phyloP scores from a whole-genome alignment of 164 flowering plant genomes.

The Berberis thunbergii region DNA sequence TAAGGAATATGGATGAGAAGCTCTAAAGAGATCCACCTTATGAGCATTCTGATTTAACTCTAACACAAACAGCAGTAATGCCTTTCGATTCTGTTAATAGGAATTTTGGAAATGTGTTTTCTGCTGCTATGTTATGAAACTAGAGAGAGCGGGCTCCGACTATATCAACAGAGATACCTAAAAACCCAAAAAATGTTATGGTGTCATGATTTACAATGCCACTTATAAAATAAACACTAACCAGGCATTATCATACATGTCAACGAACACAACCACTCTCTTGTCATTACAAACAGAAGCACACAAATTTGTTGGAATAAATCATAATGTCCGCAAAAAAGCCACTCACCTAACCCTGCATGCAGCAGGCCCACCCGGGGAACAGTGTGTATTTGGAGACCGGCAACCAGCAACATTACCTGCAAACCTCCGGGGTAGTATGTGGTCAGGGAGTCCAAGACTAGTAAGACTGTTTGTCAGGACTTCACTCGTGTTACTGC shows the following conservation, averaged over 20 bases:
- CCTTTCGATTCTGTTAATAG: too few relatives aligned
- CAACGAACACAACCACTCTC: background rate
- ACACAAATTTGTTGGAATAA: slow-evolving; percentile 6
- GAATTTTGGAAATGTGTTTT: too few relatives aligned
- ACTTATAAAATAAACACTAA: too few relatives aligned
- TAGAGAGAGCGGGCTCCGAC: too few relatives aligned
- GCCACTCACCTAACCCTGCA: slow-evolving; percentile 59
- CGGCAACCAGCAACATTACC: slow-evolving; percentile 51
- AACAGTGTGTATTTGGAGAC: slow-evolving; percentile 58
- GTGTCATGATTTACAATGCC: too few relatives aligned
- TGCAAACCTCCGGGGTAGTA: slow-evolving; percentile 35
- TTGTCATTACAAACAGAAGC: slow-evolving; percentile 2
- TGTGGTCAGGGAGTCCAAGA: slow-evolving; percentile 39
- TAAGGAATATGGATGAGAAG: too few relatives aligned
- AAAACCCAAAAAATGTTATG: too few relatives aligned
- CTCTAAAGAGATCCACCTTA: too few relatives aligned
- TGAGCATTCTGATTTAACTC: too few relatives aligned
- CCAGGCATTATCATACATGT: background rate
- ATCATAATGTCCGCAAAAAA: slow-evolving; percentile 2
- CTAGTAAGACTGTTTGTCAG: slow-evolving; percentile 22
- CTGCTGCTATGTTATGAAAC: too few relatives aligned
- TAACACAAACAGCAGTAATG: too few relatives aligned
- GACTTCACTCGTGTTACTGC: slow-evolving; percentile 33
- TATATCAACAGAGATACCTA: too few relatives aligned
- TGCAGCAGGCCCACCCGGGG: slow-evolving; percentile 58